phyloP scores from a whole-genome alignment of 805 yeast species.

The Kazachstania viticola region DNA sequence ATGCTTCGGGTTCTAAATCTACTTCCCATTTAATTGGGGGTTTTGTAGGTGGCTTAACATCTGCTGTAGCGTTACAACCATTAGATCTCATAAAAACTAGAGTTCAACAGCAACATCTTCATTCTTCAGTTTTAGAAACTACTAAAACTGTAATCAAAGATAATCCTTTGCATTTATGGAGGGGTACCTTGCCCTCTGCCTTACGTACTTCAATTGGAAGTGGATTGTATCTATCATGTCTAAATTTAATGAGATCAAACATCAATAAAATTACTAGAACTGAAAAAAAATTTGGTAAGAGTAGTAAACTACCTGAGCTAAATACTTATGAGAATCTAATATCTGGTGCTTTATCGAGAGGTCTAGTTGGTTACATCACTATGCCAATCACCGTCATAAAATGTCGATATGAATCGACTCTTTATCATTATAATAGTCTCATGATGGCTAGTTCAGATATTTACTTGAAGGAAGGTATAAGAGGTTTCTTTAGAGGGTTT shows the following conservation, averaged over 20 bases:
- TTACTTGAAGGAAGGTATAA: constrained; percentile 37
- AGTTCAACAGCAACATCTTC: constrained; percentile 45
- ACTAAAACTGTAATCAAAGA: constrained; percentile 31
- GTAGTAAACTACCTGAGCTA: constrained; percentile 56
- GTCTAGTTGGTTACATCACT: constrained; percentile 70
- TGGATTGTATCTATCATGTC: constrained; percentile 67
- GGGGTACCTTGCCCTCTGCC: constrained; percentile 89
- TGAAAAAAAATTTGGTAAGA: constrained; percentile 5
- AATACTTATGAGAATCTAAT: constrained; percentile 55
- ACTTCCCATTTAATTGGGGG: constrained; percentile 62
- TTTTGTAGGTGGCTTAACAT: constrained; percentile 70
- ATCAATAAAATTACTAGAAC: constrained; percentile 26
- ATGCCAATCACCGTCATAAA: constrained; percentile 93
- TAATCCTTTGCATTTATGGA: constrained; percentile 51
- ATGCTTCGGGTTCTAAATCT: constrained; percentile 4
- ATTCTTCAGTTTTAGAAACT: constrained; percentile 21
- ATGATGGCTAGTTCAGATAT: constrained; percentile 49
- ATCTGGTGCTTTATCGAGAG: constrained; percentile 72
- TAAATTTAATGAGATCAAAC: constrained; percentile 50
- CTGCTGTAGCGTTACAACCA: constrained; percentile 77
- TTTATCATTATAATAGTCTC: constrained; percentile 59
- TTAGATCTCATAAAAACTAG: constrained; percentile 82
- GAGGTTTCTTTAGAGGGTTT: constrained; percentile 78
- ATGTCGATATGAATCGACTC: constrained; percentile 76
- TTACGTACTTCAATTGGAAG: constrained; percentile 84